Base-by-base conservation (phyloP, 75 land plant genomes). In the Picea glauca region DNA sequence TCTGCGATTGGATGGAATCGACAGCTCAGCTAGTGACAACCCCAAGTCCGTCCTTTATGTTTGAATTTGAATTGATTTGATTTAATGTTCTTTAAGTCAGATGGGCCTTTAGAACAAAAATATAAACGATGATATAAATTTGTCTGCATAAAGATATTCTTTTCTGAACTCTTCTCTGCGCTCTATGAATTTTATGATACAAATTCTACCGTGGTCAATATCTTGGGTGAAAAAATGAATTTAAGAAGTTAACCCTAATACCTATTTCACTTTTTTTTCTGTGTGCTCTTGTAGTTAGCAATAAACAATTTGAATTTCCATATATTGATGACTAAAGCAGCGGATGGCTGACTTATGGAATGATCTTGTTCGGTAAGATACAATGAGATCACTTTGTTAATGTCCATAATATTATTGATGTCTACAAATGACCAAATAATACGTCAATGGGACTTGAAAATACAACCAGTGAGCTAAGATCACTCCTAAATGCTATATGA, bases 1-100 rank as follows among this genome's bases (percentile, higher is more conserved):
- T 58, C 57, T 84, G 15, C 84, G 75, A 18, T 57, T 75, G n/a
- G 82, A 83, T 61, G 40, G 38, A 35, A 50, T 31, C 58, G 23
- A 40, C 40, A 35, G 12, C 46, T 57, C 61, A 30, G 8, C 68
- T 15, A 58, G n/a, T 61, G 62, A 57, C 26, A 76, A 74, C 14
- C 54, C 54, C 7, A 74, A 76, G 73, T 70, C n/a, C 6, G 73
- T 70, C 12, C 21, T 76, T 76, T 14, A 26, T 58, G 23, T 76
- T 40, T 70, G 35, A 65, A 65, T 65, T 65, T 65, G 17, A 33
- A 40, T 20, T 40, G 23, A 40, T 70, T 70, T 70, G 12, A 70
- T 70, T 40, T 40, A 70, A 70, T 11, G 38, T 70, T 70, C 8
- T 33, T 43, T 40, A 40, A 38, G 54, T 40, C 3, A 70, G n/a